A percentile compares a stretch with the other conserved stretches of the same genome.
These are phyloP conservation scores for Chaetomium sp. DNA, from an alignment of 2,329 filamentous ascomycete species.

Conservation along the genomic window DNA sequence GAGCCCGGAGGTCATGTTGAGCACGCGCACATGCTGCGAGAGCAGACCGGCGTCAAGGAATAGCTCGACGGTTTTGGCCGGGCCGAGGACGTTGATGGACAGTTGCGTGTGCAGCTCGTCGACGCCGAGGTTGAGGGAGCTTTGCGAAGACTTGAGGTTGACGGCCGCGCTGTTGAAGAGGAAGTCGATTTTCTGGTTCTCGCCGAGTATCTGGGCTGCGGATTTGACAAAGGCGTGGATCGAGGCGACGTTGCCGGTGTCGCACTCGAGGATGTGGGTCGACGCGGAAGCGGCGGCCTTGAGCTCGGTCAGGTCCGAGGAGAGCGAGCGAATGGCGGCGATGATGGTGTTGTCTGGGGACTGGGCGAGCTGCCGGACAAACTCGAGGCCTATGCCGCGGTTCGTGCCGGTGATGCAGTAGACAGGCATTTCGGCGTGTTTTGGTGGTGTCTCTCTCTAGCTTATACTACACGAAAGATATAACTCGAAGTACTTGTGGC, in stretches of 20 bases:
- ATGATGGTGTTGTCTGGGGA: slow-evolving; percentile 25
- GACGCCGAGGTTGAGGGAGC: slow-evolving; percentile 32
- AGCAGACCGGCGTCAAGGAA: slow-evolving; percentile 28
- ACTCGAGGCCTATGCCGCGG: slow-evolving; percentile 29
- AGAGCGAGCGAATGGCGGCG: slow-evolving; percentile 22
- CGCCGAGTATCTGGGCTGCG: slow-evolving; percentile 24
- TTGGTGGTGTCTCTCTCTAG: neutral
- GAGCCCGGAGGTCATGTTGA: slow-evolving; percentile 38
- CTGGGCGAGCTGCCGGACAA: slow-evolving; percentile 27
- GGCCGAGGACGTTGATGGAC: slow-evolving; percentile 40
- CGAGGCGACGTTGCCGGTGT: slow-evolving; percentile 27
- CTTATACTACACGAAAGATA: no score
- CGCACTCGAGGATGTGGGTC: slow-evolving; percentile 28
- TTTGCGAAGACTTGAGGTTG: slow-evolving; percentile 32
- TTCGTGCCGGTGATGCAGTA: slow-evolving; percentile 30
- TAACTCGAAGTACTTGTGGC: no score
- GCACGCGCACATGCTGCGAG: slow-evolving; percentile 25
- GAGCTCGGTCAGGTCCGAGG: slow-evolving; percentile 26
- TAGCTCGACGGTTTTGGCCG: slow-evolving; percentile 38
- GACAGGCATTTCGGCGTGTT: slow-evolving; percentile 24
- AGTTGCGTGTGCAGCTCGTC: slow-evolving; percentile 35
- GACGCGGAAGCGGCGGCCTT: slow-evolving; percentile 14
- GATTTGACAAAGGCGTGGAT: slow-evolving; percentile 24
- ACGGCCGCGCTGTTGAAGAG: slow-evolving; percentile 31
- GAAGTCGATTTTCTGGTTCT: slow-evolving; percentile 30